phyloP scores from a whole-genome alignment of 192 early-diverging fungal species.

The Neocallimastix lanati region DNA sequence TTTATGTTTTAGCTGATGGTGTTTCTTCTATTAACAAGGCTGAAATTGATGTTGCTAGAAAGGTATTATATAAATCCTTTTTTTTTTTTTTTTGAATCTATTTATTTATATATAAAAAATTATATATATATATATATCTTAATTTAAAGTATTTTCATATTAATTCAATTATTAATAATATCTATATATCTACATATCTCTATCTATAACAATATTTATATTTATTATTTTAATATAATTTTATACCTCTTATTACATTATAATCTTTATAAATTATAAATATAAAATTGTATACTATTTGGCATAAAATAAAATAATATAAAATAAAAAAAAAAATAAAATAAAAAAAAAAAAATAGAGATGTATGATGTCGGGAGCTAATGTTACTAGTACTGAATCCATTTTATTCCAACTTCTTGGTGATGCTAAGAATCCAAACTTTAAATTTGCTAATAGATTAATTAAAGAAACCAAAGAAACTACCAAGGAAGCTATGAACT shows the following conservation, averaged over 20 bases:
- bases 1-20: slow-evolving; percentile 78
- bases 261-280: no score
- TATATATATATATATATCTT: not conserved
- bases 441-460: slow-evolving; percentile 57
- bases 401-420: slow-evolving; percentile 26
- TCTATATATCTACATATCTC: not conserved
- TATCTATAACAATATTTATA: no score
- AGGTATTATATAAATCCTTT: slow-evolving; percentile 18
- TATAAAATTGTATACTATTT: no score
- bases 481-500: slow-evolving; percentile 18
- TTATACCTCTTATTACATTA: not conserved
- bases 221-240: not conserved
- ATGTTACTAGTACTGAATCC: slow-evolving; percentile 21
- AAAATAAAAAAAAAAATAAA: not conserved
- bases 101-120: not conserved
- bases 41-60: slow-evolving; percentile 67
- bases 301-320: no score
- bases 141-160: not conserved
- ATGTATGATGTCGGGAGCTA: slow-evolving; percentile 8
- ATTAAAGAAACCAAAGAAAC: slow-evolving; percentile 66
- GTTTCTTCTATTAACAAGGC: slow-evolving; percentile 73
- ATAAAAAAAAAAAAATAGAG: not conserved
- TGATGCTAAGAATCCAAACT: slow-evolving; percentile 61
- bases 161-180: not conserved
- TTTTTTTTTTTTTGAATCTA: no score